Evolutionary conservation across 139 green algal genomes (phyloP).

Genomic region (Astrephomene gubernaculifera): DNA sequence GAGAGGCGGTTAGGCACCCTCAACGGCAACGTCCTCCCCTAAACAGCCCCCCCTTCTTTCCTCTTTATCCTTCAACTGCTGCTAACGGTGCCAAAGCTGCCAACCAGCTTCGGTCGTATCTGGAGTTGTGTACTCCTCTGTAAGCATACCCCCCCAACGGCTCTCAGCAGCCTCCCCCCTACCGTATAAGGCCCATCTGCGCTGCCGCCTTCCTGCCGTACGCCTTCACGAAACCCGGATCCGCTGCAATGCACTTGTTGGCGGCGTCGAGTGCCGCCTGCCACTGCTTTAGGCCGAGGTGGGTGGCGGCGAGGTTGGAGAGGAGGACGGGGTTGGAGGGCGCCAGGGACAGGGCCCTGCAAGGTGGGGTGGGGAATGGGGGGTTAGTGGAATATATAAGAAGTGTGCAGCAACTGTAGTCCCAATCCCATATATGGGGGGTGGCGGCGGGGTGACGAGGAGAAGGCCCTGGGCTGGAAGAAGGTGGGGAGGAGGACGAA

Average conservation of each 20-base stretch:
- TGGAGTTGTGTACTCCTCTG: neutral
- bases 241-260: slow-evolving; percentile 9
- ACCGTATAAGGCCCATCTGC: slow-evolving; percentile 29
- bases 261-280: neutral
- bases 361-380: neutral
- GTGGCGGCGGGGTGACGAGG: too few species aligned
- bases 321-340: slow-evolving; percentile 3
- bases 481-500: too few species aligned
- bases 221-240: slow-evolving; percentile 19
- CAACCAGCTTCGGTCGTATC: neutral
- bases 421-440: too few species aligned
- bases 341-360: neutral
- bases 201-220: slow-evolving; percentile 39
- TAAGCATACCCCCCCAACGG: neutral
- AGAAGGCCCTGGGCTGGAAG: too few species aligned
- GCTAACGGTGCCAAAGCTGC: neutral
- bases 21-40: too few species aligned
- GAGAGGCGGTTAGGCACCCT: too few species aligned
- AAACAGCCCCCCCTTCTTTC: too few species aligned
- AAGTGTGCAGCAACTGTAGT: too few species aligned
- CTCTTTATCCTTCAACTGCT: too few species aligned
- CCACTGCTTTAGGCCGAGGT: slow-evolving; percentile 26
- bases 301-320: slow-evolving; percentile 9
- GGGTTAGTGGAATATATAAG: too few species aligned
- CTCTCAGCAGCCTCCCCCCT: neutral